Evolutionary conservation across 2,329 filamentous ascomycete genomes (phyloP).

Genomic region (Cryphonectria radicalis): DNA sequence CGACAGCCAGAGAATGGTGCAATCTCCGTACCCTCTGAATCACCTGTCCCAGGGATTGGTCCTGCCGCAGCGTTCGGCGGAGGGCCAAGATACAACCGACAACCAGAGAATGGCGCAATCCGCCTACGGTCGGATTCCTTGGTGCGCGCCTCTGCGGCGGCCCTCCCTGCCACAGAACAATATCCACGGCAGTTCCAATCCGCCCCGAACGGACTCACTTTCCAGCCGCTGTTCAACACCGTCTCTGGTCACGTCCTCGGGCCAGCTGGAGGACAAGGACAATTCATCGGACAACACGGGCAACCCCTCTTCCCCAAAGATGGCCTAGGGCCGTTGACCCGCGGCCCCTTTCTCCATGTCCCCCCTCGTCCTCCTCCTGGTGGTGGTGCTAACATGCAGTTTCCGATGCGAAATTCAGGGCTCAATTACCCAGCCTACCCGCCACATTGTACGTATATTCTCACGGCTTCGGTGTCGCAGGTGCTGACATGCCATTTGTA

Average conservation of each 20-base stretch:
- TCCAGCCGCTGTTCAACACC: background rate
- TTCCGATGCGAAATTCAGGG: background rate
- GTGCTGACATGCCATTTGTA: slow-evolving; percentile 1
- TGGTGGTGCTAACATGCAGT: background rate
- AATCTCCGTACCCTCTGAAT: no score
- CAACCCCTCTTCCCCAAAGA: background rate
- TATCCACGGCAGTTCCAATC: slow-evolving; percentile 14
- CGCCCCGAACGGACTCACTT: background rate
- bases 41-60: no score
- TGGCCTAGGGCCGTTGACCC: background rate
- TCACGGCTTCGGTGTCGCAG: background rate
- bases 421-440: no score
- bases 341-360: background rate
- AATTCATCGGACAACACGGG: background rate
- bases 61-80: no score
- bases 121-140: background rate
- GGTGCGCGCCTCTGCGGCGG: background rate
- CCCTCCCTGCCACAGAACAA: slow-evolving; percentile 1
- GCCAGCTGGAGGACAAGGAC: background rate
- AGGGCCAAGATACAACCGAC: background rate
- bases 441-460: background rate
- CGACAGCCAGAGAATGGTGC: no score
- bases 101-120: background rate
- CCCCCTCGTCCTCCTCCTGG: background rate
- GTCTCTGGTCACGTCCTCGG: background rate